Evolutionary conservation across 495 filamentous ascomycete species (phyloP).

Genomic region (Podospora sp.): DNA sequence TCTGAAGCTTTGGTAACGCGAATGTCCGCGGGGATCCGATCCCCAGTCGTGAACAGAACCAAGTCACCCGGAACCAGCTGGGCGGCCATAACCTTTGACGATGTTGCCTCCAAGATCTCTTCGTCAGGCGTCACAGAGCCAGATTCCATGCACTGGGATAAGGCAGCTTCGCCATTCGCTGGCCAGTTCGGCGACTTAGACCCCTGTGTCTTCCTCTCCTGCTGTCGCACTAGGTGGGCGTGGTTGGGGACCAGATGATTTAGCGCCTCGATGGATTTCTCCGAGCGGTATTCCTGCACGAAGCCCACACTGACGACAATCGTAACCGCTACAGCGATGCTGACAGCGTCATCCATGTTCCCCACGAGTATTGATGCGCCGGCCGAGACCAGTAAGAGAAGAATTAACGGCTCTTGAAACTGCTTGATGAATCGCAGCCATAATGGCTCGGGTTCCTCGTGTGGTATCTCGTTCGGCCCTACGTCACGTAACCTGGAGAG

Average conservation of each 20-base stretch:
- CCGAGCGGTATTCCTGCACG: constrained; percentile 95
- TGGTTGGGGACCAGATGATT: constrained; percentile 92
- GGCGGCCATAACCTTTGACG: constrained; percentile 79
- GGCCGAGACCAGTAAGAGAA: constrained; percentile 90
- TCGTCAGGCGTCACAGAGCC: constrained; percentile 46
- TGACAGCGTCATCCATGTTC: constrained; percentile 93
- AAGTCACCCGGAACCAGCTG: constrained; percentile 91
- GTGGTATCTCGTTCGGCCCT: constrained; percentile 93
- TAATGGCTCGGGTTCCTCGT: constrained; percentile 88
- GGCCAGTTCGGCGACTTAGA: constrained; percentile 50
- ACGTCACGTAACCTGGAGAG: constrained; percentile 73
- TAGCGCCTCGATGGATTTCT: constrained; percentile 94
- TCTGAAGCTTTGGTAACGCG: constrained; percentile 88
- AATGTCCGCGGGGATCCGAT: constrained; percentile 95
- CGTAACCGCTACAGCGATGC: constrained; percentile 90
- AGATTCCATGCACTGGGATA: constrained; percentile 32
- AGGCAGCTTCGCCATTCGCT: constrained; percentile 33
- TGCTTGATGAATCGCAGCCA: constrained; percentile 96
- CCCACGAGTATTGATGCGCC: constrained; percentile 89
- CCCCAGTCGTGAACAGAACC: constrained; percentile 90
- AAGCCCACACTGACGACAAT: constrained; percentile 98
- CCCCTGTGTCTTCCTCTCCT: constrained; percentile 35
- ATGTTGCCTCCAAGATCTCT: constrained; percentile 67
- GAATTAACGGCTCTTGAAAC: constrained; percentile 87
- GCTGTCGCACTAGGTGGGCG: constrained; percentile 82